Evolutionary conservation across 2,329 filamentous ascomycete genomes (phyloP).

Genomic region (Fusarium sp.): DNA sequence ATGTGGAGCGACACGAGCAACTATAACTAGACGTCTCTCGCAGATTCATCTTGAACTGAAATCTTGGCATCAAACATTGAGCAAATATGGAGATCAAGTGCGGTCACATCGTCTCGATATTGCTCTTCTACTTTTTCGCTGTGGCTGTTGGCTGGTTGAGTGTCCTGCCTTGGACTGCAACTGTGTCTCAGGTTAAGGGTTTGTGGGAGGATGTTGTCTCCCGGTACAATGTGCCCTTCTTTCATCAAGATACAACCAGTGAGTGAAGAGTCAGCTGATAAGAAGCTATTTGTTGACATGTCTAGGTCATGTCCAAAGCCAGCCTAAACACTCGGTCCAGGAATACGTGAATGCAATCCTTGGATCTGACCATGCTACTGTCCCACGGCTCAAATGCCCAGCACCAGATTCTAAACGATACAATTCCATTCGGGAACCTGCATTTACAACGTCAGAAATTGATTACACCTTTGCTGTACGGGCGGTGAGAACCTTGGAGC

Average conservation of each 20-base stretch:
- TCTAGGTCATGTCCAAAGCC: background rate
- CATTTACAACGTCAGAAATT: background rate
- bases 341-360: background rate
- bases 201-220: background rate
- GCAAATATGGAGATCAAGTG: background rate
- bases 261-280: background rate
- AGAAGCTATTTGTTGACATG: background rate
- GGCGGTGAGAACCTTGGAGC: background rate
- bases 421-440: background rate
- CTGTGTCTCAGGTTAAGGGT: background rate
- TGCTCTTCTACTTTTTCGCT: background rate
- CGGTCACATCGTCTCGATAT: fast-evolving
- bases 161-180: background rate
- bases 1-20: background rate
- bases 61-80: background rate
- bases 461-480: background rate
- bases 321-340: background rate
- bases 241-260: background rate
- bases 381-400: background rate
- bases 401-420: background rate
- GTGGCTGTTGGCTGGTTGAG: background rate
- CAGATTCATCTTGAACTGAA: background rate
- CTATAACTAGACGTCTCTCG: background rate
- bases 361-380: background rate
- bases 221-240: background rate